phyloP scores from a whole-genome alignment of 2,329 filamentous ascomycete species.

The Fusarium compactum region DNA sequence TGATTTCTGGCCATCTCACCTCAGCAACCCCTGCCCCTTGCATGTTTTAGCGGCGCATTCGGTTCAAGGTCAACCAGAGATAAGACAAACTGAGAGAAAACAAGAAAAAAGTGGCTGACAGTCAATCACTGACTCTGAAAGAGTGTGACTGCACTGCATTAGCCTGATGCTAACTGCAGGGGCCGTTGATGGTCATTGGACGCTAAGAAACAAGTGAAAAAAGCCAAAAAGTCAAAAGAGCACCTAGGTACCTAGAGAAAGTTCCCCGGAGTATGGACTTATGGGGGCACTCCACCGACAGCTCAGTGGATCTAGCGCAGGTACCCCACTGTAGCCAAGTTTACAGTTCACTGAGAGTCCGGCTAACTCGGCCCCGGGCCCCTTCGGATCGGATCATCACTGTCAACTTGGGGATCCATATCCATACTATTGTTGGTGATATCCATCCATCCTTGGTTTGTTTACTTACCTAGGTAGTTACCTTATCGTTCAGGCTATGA shows the following conservation, averaged over 20 bases:
- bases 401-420: background rate
- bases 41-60: constrained; percentile 15
- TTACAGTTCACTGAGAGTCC: background rate
- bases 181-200: constrained; percentile 21
- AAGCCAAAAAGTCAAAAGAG: background rate
- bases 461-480: background rate
- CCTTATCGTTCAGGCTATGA: background rate
- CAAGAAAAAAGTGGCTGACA: constrained; percentile 3
- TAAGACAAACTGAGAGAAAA: constrained; percentile 5
- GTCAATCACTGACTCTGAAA: constrained; percentile 10
- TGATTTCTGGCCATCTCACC: constrained; percentile 3
- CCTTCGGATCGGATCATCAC: constrained; percentile 8
- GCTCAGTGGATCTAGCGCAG: constrained; percentile 11
- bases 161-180: constrained; percentile 33
- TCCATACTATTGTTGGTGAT: background rate
- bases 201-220: background rate
- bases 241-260: background rate
- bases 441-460: background rate
- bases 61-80: constrained; percentile 22
- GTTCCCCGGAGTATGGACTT: background rate
- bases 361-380: constrained; percentile 25
- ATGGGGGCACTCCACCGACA: background rate
- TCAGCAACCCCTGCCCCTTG: constrained; percentile 13
- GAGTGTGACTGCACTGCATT: constrained; percentile 24
- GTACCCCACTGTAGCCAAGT: constrained; percentile 9